A percentile compares a stretch with the other conserved stretches of the same genome.
Evolutionary conservation across 352 stramenopile species (phyloP).

Genomic region (Globisporangium nodosum): DNA sequence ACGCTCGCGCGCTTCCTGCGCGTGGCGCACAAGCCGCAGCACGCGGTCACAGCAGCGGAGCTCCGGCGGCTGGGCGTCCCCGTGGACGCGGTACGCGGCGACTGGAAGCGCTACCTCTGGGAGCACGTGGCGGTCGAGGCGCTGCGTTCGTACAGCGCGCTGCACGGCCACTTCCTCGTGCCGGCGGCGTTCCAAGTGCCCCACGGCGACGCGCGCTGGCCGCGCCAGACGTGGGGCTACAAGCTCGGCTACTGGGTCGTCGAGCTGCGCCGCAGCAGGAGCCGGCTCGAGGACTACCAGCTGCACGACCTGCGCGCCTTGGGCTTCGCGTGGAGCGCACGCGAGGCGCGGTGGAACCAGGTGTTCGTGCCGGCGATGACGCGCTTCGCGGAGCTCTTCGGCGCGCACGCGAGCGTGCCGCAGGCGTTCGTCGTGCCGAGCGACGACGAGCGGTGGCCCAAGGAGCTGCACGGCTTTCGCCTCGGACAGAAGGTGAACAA

Average conservation of each 20-base stretch:
- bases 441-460: slow-evolving; percentile 21
- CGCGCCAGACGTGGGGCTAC: slow-evolving; percentile 31
- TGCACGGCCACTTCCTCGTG: slow-evolving; percentile 29
- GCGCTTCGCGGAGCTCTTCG: slow-evolving; percentile 24
- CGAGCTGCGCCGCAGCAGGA: slow-evolving; percentile 25
- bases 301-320: slow-evolving; percentile 23
- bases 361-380: slow-evolving; percentile 31
- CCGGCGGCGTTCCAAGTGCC: slow-evolving; percentile 28
- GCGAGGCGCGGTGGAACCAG: slow-evolving; percentile 28
- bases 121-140: slow-evolving; percentile 21
- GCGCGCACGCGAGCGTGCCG: slow-evolving; percentile 18
- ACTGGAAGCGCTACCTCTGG: slow-evolving; percentile 34
- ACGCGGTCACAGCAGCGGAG: slow-evolving; percentile 15
- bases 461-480: slow-evolving; percentile 25
- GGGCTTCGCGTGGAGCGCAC: slow-evolving; percentile 30
- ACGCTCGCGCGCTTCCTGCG: slow-evolving; percentile 35
- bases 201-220: slow-evolving; percentile 17
- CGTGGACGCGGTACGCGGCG: slow-evolving; percentile 2
- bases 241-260: slow-evolving; percentile 36
- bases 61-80: slow-evolving; percentile 19
- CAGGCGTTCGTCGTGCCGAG: slow-evolving; percentile 34
- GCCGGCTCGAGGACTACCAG: slow-evolving; percentile 26
- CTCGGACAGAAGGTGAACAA: slow-evolving; percentile 44
- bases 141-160: slow-evolving; percentile 18
- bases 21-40: slow-evolving; percentile 20